A percentile compares a stretch with the other conserved stretches of the same genome.
These are phyloP conservation scores for Lepraria neglecta DNA, from an alignment of 495 filamentous ascomycete genomes.

Conservation along the genomic window DNA sequence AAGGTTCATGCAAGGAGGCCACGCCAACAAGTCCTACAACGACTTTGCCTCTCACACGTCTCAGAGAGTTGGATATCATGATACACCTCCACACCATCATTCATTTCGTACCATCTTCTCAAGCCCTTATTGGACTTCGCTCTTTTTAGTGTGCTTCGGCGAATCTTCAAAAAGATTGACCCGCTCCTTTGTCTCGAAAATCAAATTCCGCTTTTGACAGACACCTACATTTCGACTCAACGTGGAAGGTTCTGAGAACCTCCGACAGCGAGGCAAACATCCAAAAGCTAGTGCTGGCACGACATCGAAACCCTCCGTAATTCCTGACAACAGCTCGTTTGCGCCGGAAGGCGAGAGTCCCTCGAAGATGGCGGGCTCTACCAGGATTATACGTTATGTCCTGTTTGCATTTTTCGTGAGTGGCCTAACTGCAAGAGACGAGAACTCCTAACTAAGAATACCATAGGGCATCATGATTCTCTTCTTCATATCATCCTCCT, in stretches of 20 bases:
- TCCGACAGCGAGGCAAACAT: conserved; percentile 4
- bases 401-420: conserved; percentile 80
- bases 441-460: conserved; percentile 9
- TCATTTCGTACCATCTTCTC: neutral
- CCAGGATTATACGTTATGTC: conserved; percentile 79
- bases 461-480: conserved; percentile 63
- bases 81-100: neutral
- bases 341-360: conserved; percentile 21
- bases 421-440: conserved; percentile 16
- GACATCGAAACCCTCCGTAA: conserved; percentile 14
- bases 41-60: too few relatives aligned
- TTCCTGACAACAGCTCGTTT: neutral
- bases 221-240: neutral
- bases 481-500: conserved; percentile 76
- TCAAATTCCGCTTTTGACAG: neutral
- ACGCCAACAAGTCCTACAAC: too few relatives aligned
- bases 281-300: conserved; percentile 12
- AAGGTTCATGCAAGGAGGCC: too few relatives aligned
- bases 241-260: conserved; percentile 13
- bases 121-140: neutral
- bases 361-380: conserved; percentile 57
- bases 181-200: neutral
- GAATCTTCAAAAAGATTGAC: too few relatives aligned
- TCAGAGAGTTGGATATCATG: conserved; percentile 5
- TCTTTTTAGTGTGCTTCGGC: neutral